Percentiles rank a stretch among this genome's conserved stretches.
phyloP scores from a whole-genome alignment of 331 rosid species.

The Saraca asoca region DNA sequence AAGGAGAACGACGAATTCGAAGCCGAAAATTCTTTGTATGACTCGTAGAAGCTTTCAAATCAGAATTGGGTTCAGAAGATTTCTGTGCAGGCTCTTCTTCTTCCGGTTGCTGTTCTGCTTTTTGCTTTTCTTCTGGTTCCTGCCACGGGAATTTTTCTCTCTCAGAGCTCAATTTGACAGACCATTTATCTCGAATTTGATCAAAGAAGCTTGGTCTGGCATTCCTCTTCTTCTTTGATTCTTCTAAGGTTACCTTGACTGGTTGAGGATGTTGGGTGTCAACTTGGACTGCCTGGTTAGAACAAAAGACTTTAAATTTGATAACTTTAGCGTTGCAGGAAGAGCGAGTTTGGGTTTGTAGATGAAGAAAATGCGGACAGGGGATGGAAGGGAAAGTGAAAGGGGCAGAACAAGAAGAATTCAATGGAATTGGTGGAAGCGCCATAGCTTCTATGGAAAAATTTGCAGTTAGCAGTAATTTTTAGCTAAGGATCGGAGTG shows the following conservation, averaged over 20 bases:
- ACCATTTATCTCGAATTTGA: conserved; percentile 80
- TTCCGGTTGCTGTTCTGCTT: not conserved
- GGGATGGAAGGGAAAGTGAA: conserved; percentile 37
- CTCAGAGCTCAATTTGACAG: conserved; percentile 54
- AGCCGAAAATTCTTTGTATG: conserved; percentile 38
- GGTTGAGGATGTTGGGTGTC: conserved; percentile 48
- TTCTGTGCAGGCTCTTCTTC: not conserved
- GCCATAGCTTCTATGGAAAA: conserved; percentile 47
- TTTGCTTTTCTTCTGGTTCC: conserved; percentile 27
- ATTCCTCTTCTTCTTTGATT: conserved; percentile 51
- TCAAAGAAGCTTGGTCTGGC: conserved; percentile 76
- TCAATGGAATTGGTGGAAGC: conserved; percentile 48
- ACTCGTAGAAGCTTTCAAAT: conserved; percentile 31
- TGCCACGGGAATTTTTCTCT: conserved; percentile 85
- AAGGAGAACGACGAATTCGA: conserved; percentile 61
- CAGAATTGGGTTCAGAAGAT: conserved; percentile 19
- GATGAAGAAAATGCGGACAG: conserved; percentile 44
- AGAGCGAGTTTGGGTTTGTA: conserved; percentile 31
- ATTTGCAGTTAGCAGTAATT: not conserved
- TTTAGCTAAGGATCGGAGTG: too few species aligned
- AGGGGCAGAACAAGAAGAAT: conserved; percentile 30
- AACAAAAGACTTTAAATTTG: conserved; percentile 58
- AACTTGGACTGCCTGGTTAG: conserved; percentile 42
- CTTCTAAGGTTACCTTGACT: conserved; percentile 46
- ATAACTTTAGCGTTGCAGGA: conserved; percentile 13